Percentiles rank a stretch among this genome's conserved stretches.
Evolutionary conservation across 768 basidiomycete genomes (phyloP).

Genomic region (Kwoniella sp.): DNA sequence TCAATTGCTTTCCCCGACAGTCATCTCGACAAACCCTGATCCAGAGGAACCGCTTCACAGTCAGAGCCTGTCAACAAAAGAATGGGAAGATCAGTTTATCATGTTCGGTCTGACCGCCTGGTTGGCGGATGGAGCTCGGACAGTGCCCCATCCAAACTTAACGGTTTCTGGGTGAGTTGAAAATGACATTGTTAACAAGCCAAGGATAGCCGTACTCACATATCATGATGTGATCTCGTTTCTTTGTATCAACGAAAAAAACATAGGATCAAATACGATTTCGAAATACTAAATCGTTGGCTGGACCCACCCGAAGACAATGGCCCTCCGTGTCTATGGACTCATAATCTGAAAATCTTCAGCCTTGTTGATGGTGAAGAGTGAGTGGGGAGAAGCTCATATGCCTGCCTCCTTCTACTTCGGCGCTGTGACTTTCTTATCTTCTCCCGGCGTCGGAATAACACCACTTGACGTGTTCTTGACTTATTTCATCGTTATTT

Average conservation of each 20-base stretch:
- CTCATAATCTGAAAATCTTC: not conserved
- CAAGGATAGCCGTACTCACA: too few species aligned
- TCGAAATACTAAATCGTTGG: constrained; percentile 20
- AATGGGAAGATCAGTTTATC: not conserved
- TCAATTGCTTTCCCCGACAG: constrained; percentile 4
- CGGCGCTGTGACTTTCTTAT: too few species aligned
- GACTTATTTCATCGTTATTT: too few species aligned
- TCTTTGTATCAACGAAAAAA: too few species aligned
- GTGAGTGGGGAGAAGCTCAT: too few species aligned
- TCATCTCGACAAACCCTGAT: not conserved
- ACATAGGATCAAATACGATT: constrained; percentile 21
- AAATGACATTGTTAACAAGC: too few species aligned
- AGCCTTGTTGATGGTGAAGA: not conserved
- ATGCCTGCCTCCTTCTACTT: too few species aligned
- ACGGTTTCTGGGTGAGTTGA: not conserved
- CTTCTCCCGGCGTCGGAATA: too few species aligned
- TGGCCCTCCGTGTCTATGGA: not conserved
- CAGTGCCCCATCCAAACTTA: not conserved
- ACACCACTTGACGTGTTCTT: too few species aligned
- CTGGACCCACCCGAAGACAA: constrained; percentile 6
- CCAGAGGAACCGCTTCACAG: not conserved
- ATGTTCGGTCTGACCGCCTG: not conserved
- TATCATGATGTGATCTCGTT: too few species aligned
- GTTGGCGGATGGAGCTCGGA: not conserved
- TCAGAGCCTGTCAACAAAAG: not conserved